Evolutionary conservation across 345 rosid species (phyloP), one percentile per base, ranked within the genome.

Genomic region (Corymbia maculata): DNA sequence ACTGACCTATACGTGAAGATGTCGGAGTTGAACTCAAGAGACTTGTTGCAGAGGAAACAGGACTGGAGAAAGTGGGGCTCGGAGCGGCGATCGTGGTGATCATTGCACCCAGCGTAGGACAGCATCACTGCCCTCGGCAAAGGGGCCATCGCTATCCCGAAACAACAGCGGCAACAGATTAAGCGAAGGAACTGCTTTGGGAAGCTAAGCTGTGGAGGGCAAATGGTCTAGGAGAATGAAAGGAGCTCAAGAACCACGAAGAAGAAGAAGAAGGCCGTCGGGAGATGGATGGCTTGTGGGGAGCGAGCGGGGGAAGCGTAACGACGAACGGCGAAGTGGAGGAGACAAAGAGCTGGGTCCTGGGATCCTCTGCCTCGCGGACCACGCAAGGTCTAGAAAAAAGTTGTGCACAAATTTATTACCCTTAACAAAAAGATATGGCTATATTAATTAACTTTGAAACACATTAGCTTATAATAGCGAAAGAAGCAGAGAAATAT

Each of bases 1-100:
- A 57, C 91, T 70, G 86, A 95, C 99, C 98, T 95, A 94, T 97
- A 96, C 99, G 95, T 96, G 95, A 93, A 97, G 88, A 96, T 96
- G 88, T 97, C 97, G 19, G 96, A 89, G 90, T 94, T 93, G 51
- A 57, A 88, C 8, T 93, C 94, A 3, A 96, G 95, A 4, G 94
- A 92, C 91, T 94, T 95, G 79, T 90, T 88, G 88, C 99, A 97
- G 59, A 95, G 95, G 91, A 92, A 93, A 86, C 99, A 96, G 1
- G 95, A 92, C 53, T 94, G 94, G 4, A 96, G 97, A 87, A 95
- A 97, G 90, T 96, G 95, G 42, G 95, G 89, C 92, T 94, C 93
- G 61, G 89, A 86, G 57, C n/a, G 87, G 87, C 51, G 87, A 26
- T 88, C 92, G 13, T 57, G 87, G 87, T 51, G 87, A 26, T 88